Conservation (phyloP, 441 rosid species). For the Bruguiera hainesii region DNA sequence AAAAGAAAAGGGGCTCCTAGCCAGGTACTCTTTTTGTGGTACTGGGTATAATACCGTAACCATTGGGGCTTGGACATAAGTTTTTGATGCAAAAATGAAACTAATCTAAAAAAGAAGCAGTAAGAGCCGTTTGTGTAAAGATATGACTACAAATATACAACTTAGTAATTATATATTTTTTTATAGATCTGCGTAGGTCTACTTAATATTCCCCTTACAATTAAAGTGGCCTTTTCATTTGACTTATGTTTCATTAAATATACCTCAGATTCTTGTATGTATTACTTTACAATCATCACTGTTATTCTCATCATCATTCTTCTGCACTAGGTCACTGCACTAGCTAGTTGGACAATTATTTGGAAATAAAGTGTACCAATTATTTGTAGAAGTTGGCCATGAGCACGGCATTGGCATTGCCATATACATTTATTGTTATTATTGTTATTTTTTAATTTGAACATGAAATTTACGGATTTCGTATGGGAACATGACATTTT, state of each 20-base stretch:
- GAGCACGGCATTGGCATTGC: background rate
- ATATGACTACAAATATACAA: too few relatives aligned
- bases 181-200: background rate
- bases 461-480: slow-evolving; percentile 1
- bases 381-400: background rate
- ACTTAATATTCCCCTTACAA: slow-evolving; percentile 7
- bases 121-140: too few relatives aligned
- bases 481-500: background rate
- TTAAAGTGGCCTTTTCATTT: slow-evolving; percentile 16
- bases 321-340: slow-evolving; percentile 9
- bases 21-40: slow-evolving; percentile 13
- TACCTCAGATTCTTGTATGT: background rate
- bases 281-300: slow-evolving; percentile 7
- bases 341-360: background rate
- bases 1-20: slow-evolving; percentile 56
- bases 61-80: too few relatives aligned
- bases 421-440: background rate
- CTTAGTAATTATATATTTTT: background rate
- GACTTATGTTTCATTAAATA: slow-evolving; percentile 21
- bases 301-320: slow-evolving; percentile 16
- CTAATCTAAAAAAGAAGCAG: too few relatives aligned
- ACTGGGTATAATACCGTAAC: too few relatives aligned
- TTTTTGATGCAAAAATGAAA: too few relatives aligned
- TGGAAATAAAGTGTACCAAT: background rate
- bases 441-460: background rate